Evolutionary conservation across 164 flowering plant genomes (phyloP).

Genomic region (Chimonanthus praecox): DNA sequence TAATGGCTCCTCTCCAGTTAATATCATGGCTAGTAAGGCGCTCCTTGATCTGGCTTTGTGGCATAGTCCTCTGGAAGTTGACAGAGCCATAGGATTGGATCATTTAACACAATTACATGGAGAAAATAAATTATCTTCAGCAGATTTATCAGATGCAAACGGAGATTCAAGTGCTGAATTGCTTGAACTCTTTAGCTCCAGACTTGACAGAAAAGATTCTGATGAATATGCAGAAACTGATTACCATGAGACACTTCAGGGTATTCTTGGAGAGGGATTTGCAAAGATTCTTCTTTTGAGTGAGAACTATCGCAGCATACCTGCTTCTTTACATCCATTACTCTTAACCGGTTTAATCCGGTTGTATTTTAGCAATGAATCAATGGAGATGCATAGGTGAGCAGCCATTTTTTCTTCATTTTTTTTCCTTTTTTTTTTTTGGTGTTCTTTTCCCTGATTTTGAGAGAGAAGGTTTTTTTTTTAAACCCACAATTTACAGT

Average conservation of each 20-base stretch:
- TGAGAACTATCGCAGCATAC: constrained; percentile 62
- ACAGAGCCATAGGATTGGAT: constrained; percentile 44
- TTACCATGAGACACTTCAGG: constrained; percentile 66
- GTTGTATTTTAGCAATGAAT: constrained; percentile 62
- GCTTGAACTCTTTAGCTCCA: constrained; percentile 67
- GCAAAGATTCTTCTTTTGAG: constrained; percentile 84
- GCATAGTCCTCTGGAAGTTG: constrained; percentile 82
- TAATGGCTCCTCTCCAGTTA: constrained; percentile 49
- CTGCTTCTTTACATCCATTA: constrained; percentile 44
- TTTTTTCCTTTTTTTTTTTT: too few species aligned
- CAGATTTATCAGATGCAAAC: constrained; percentile 27
- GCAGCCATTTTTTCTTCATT: background rate
- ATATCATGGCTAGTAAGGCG: constrained; percentile 68
- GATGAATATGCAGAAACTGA: constrained; percentile 27
- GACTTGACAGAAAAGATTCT: constrained; percentile 38
- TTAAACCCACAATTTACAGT: background rate
- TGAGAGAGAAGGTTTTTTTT: background rate
- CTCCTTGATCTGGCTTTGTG: constrained; percentile 79
- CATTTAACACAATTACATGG: constrained; percentile 27
- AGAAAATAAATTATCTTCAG: constrained; percentile 16
- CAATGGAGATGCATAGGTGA: constrained; percentile 56
- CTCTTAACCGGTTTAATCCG: constrained; percentile 57
- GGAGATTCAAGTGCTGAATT: constrained; percentile 32
- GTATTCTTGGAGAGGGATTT: constrained; percentile 77
- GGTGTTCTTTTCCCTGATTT: background rate